These are phyloP conservation scores for Triticum dicoccoides DNA, from an alignment of 176 grass and related monocot species.

Conservation along the genomic window DNA sequence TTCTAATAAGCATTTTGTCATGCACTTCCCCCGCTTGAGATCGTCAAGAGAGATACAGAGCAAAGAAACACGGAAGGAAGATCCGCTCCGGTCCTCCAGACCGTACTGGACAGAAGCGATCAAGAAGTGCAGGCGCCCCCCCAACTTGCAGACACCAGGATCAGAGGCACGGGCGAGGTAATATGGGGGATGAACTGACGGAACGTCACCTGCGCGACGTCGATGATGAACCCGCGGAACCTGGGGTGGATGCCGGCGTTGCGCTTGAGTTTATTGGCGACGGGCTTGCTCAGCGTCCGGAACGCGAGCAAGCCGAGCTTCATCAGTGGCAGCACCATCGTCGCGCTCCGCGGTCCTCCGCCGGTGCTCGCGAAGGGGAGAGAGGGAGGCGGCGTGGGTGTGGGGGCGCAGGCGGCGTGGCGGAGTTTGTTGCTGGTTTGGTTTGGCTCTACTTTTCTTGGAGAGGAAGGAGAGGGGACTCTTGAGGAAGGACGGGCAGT, in stretches of 20 bases:
- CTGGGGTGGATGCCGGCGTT: conserved; percentile 70
- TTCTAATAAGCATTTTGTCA: neutral
- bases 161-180: neutral
- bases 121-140: neutral
- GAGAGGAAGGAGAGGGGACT: conserved; percentile 25
- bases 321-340: conserved; percentile 70
- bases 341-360: neutral
- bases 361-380: neutral
- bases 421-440: conserved; percentile 32
- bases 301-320: conserved; percentile 76
- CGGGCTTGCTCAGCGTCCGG: conserved; percentile 83
- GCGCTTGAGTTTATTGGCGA: conserved; percentile 76
- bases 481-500: neutral
- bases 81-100: neutral
- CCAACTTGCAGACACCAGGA: neutral
- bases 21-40: neutral
- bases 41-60: neutral
- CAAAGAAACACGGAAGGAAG: neutral
- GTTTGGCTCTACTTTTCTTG: conserved; percentile 38
- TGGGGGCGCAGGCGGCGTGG: neutral
- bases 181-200: neutral
- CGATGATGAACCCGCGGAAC: conserved; percentile 79
- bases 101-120: neutral
- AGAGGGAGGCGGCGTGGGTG: neutral
- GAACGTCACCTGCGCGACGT: conserved; percentile 66